Percentiles rank a stretch among this genome's conserved stretches.
These are phyloP conservation scores for Brassica incana DNA, from an alignment of 345 rosid genomes.

Conservation along the genomic window DNA sequence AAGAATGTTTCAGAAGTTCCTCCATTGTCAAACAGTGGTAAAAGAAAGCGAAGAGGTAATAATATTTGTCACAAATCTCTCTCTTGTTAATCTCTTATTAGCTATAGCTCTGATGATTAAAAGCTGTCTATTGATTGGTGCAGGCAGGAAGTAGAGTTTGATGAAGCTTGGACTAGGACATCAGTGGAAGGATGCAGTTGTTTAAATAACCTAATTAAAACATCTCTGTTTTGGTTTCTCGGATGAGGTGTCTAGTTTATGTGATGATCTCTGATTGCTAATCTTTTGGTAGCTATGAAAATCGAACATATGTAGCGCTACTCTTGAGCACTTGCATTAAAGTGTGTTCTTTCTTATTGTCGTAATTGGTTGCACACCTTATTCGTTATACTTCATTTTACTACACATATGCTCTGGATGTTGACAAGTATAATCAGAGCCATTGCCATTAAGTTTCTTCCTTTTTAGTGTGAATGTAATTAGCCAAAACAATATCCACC, in stretches of 20 bases:
- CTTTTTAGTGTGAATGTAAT: not conserved
- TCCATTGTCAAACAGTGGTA: conserved; percentile 13
- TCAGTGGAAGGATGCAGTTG: not conserved
- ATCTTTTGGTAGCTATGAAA: conserved; percentile 1
- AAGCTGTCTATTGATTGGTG: conserved; percentile 15
- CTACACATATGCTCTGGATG: not conserved
- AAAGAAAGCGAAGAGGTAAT: conserved; percentile 35
- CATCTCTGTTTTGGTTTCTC: not conserved
- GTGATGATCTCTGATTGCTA: not conserved
- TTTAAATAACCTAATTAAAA: not conserved
- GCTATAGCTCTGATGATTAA: not conserved
- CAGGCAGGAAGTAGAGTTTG: conserved; percentile 32
- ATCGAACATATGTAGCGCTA: not conserved
- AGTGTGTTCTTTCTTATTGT: not conserved
- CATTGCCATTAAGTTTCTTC: conserved; percentile 3
- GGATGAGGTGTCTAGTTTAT: not conserved
- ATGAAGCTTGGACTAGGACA: not conserved
- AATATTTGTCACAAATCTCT: not conserved
- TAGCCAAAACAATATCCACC: conserved; percentile 21
- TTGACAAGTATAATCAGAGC: not conserved
- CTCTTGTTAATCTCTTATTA: not conserved
- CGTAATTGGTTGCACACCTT: not conserved
- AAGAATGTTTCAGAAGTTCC: conserved; percentile 16
- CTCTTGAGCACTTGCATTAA: not conserved
- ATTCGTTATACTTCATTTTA: not conserved